Evolutionary conservation across 805 yeast genomes (phyloP).

Genomic region (Spathaspora girioi): DNA sequence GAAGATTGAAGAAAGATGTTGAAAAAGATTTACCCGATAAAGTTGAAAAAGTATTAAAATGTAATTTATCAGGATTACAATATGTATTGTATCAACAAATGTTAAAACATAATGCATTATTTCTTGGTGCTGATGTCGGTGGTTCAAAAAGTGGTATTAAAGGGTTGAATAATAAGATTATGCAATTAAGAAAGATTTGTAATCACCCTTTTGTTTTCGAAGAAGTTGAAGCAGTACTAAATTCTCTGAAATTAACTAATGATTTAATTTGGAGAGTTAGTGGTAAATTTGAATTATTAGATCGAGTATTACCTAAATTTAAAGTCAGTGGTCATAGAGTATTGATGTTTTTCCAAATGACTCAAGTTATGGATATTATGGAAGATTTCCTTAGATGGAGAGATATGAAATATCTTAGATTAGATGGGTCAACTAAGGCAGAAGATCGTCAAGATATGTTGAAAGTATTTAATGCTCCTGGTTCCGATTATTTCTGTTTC

Average conservation of each 20-base stretch:
- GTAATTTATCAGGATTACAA: constrained; percentile 74
- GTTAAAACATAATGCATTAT: constrained; percentile 68
- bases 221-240: constrained; percentile 69
- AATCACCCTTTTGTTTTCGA: constrained; percentile 87
- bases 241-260: constrained; percentile 59
- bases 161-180: constrained; percentile 76
- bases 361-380: constrained; percentile 87
- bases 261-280: constrained; percentile 71
- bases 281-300: constrained; percentile 79
- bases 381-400: constrained; percentile 72
- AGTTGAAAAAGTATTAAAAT: constrained; percentile 77
- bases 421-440: constrained; percentile 81
- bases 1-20: constrained; percentile 84
- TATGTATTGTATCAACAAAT: constrained; percentile 69
- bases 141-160: constrained; percentile 64
- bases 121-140: constrained; percentile 59
- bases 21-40: constrained; percentile 84
- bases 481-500: constrained; percentile 76
- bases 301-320: constrained; percentile 71
- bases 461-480: constrained; percentile 69
- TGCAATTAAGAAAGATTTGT: constrained; percentile 83
- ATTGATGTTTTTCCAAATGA: constrained; percentile 83
- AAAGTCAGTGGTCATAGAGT: constrained; percentile 74
- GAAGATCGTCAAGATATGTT: constrained; percentile 78
- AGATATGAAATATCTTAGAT: constrained; percentile 66